phyloP scores from a whole-genome alignment of 352 stramenopile species.

The Globisporangium middletonii region DNA sequence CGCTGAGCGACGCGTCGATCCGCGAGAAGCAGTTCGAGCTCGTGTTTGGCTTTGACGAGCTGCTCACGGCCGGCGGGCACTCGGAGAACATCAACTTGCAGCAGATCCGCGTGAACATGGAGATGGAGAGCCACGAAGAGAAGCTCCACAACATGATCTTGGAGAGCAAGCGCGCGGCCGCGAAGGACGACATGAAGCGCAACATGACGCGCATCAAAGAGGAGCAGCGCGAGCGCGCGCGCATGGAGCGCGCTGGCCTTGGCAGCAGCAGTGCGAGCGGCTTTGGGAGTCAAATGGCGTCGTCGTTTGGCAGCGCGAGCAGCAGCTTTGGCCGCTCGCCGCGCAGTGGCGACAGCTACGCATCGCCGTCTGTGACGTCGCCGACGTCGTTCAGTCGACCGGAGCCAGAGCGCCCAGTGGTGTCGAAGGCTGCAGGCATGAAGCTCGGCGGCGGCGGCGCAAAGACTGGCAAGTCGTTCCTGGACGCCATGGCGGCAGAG shows the following conservation, averaged over 20 bases:
- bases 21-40: conserved; percentile 97
- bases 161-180: conserved; percentile 90
- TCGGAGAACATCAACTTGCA: conserved; percentile 93
- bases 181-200: conserved; percentile 88
- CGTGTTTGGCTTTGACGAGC: conserved; percentile 99
- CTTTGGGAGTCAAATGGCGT: conserved; percentile 16
- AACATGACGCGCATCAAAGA: conserved; percentile 85
- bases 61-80: conserved; percentile 96
- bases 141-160: conserved; percentile 98
- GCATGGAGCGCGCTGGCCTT: conserved; percentile 67
- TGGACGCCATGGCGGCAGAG: conserved; percentile 83
- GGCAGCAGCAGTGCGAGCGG: conserved; percentile 31
- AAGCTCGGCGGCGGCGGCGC: conserved; percentile 39
- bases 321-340: conserved; percentile 64
- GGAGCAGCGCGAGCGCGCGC: conserved; percentile 78
- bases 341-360: conserved; percentile 31
- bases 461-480: conserved; percentile 73
- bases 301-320: conserved; percentile 65
- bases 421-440: conserved; percentile 58
- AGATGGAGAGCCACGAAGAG: conserved; percentile 99
- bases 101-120: conserved; percentile 95
- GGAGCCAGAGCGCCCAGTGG: conserved; percentile 28
- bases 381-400: conserved; percentile 51
- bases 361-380: conserved; percentile 52
- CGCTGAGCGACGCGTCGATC: conserved; percentile 92